phyloP scores from a whole-genome alignment of 106 monocot genomes.

The Hemerocallis citrina region DNA sequence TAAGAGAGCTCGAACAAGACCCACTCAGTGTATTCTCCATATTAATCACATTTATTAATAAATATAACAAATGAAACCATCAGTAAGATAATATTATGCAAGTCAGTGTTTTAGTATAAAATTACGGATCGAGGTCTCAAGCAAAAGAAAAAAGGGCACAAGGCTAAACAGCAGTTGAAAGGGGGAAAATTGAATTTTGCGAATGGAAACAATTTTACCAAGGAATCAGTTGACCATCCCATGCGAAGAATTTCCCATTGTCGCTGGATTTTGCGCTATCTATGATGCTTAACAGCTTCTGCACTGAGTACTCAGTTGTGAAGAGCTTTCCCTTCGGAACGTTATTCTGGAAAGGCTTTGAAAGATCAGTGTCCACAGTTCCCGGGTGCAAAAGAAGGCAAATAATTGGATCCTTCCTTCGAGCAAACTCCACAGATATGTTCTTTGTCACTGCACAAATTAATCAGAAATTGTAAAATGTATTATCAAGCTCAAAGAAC shows the following conservation, averaged over 20 bases:
- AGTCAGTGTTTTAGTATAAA: too few species aligned
- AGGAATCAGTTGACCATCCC: slow-evolving; percentile 86
- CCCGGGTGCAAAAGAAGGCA: slow-evolving; percentile 94
- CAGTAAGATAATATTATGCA: too few species aligned
- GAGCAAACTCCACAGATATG: slow-evolving; percentile 65
- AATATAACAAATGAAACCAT: too few species aligned
- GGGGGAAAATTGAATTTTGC: too few species aligned
- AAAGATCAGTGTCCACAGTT: slow-evolving; percentile 92
- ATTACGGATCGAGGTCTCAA: too few species aligned
- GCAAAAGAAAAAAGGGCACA: too few species aligned
- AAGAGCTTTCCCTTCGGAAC: slow-evolving; percentile 84
- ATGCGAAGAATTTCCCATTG: slow-evolving; percentile 97
- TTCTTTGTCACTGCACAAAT: slow-evolving; percentile 75
- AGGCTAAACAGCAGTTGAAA: too few species aligned
- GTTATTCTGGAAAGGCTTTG: slow-evolving; percentile 81
- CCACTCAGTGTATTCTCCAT: too few species aligned
- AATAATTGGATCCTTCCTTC: slow-evolving; percentile 79
- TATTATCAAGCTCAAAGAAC: too few species aligned
- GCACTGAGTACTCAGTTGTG: slow-evolving; percentile 71
- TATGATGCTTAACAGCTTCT: slow-evolving; percentile 69
- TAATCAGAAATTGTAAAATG: neutral
- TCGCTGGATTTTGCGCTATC: slow-evolving; percentile 51
- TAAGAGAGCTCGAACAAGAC: too few species aligned
- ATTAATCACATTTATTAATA: too few species aligned
- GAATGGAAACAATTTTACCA: too few species aligned